phyloP scores from a whole-genome alignment of 176 grass and related monocot species.

The Ananas comosus region DNA sequence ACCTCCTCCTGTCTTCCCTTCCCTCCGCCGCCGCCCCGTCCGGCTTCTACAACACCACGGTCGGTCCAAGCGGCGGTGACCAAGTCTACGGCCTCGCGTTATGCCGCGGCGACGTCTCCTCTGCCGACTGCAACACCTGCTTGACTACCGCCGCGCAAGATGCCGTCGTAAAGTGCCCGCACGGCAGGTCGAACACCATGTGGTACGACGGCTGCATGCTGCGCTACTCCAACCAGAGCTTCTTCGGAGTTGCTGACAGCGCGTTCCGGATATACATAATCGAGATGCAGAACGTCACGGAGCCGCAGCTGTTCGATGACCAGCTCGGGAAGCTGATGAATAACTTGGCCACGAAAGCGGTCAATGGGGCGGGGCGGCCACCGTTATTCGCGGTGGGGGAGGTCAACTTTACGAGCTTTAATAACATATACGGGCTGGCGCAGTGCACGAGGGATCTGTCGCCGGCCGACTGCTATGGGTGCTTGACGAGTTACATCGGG shows the following conservation, averaged over 20 bases:
- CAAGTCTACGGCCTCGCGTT: slow-evolving; percentile 40
- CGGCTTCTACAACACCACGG: slow-evolving; percentile 20
- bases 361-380: neutral
- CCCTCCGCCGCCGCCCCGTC: neutral
- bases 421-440: slow-evolving; percentile 30
- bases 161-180: slow-evolving; percentile 9
- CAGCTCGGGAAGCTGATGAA: slow-evolving; percentile 19
- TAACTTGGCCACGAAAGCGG: slow-evolving; percentile 3
- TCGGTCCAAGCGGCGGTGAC: slow-evolving; percentile 5
- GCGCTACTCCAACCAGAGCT: slow-evolving; percentile 27
- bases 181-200: neutral
- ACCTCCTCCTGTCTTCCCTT: slow-evolving; percentile 27
- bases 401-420: neutral
- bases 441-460: slow-evolving; percentile 50
- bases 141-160: neutral
- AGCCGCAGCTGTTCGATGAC: slow-evolving; percentile 8
- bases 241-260: slow-evolving; percentile 15
- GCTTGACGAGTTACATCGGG: slow-evolving; percentile 6
- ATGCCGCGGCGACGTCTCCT: slow-evolving; percentile 33
- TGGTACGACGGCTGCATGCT: slow-evolving; percentile 29
- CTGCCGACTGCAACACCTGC: slow-evolving; percentile 18
- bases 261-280: rapidly evolving
- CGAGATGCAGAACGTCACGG: neutral
- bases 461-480: slow-evolving; percentile 27
- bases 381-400: slow-evolving; percentile 28